A percentile compares a stretch with the other conserved stretches of the same genome.
These are phyloP conservation scores for Detonula confervacea DNA, from an alignment of 352 stramenopile genomes.

Conservation along the genomic window DNA sequence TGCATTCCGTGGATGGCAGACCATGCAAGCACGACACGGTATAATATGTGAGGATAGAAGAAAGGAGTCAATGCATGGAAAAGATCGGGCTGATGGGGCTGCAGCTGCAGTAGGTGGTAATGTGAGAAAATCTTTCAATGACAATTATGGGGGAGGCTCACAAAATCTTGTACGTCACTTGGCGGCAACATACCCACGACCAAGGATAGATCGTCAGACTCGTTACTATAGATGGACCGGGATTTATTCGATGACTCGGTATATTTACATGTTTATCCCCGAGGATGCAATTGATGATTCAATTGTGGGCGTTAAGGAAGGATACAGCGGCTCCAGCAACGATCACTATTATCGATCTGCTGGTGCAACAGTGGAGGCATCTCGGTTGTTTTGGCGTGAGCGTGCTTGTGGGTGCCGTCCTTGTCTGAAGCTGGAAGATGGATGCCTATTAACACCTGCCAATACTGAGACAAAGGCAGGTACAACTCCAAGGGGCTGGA, in stretches of 20 bases:
- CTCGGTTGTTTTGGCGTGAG: neutral
- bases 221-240: neutral
- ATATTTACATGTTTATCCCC: neutral
- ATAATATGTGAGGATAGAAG: slow-evolving; percentile 1
- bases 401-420: neutral
- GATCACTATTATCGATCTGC: slow-evolving; percentile 4
- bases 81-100: slow-evolving; percentile 4
- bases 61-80: neutral
- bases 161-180: neutral
- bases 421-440: neutral
- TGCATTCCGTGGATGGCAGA: slow-evolving; percentile 2
- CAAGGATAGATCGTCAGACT: neutral
- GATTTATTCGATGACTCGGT: neutral
- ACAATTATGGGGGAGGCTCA: neutral
- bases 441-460: neutral
- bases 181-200: neutral
- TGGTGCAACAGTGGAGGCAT: neutral
- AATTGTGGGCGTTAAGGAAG: neutral
- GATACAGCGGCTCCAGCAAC: slow-evolving; percentile 2
- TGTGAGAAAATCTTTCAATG: neutral
- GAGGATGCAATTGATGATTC: neutral
- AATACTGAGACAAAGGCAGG: neutral
- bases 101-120: neutral
- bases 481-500: neutral
- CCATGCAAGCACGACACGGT: neutral